Evolutionary conservation across 1,284 basidiomycete species (phyloP).

Genomic region (Naganishia sp.): DNA sequence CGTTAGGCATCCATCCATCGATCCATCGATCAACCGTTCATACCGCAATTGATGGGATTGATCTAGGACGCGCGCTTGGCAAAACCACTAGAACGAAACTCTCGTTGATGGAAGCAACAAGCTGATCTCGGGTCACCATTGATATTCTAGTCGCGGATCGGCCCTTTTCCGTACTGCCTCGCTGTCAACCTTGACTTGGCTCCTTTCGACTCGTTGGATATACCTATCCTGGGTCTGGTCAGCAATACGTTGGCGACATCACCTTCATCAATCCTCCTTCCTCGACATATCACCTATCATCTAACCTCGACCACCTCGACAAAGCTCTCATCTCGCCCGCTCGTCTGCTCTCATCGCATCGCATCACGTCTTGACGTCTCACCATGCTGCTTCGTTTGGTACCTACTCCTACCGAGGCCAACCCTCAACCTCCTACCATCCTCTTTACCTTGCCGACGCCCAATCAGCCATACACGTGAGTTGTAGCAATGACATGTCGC

Average conservation of each 20-base stretch:
- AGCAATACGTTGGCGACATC: not conserved
- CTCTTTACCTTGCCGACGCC: conserved; percentile 69
- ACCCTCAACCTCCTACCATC: conserved; percentile 64
- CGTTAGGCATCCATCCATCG: too few relatives aligned
- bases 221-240: too few relatives aligned
- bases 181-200: too few relatives aligned
- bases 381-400: conserved; percentile 70
- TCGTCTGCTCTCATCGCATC: not conserved
- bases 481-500: conserved; percentile 11
- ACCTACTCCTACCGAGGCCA: conserved; percentile 57
- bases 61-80: too few relatives aligned
- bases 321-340: not conserved
- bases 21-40: not conserved
- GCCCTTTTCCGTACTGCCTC: too few relatives aligned
- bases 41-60: not conserved
- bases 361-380: not conserved
- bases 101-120: not conserved
- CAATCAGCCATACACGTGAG: conserved; percentile 57
- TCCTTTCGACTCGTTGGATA: too few relatives aligned
- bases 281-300: conserved; percentile 1
- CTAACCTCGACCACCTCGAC: not conserved
- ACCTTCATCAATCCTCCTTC: not conserved
- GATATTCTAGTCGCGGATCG: too few relatives aligned
- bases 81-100: too few relatives aligned
- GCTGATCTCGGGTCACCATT: too few relatives aligned